Conservation (phyloP, 768 basidiomycete genomes). For the Russula earlei region DNA sequence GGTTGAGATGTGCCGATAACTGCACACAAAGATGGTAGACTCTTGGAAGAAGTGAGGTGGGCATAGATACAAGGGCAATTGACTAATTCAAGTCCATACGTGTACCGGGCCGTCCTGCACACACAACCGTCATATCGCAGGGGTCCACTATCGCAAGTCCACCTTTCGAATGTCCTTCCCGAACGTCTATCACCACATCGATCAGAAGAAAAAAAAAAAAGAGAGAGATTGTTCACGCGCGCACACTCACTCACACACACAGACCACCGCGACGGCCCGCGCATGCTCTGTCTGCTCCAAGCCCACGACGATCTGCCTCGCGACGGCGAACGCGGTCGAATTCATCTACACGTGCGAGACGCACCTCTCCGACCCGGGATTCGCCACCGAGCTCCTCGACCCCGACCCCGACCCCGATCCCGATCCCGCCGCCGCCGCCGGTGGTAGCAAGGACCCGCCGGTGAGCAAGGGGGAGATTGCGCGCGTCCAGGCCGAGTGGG, state of each 20-base stretch:
- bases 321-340: slow-evolving; percentile 73
- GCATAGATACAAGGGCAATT: too few relatives aligned
- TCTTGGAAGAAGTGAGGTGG: too few relatives aligned
- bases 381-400: slow-evolving; percentile 47
- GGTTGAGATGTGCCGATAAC: too few relatives aligned
- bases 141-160: background rate
- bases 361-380: slow-evolving; percentile 76
- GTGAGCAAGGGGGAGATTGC: slow-evolving; percentile 63
- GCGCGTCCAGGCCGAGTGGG: slow-evolving; percentile 73
- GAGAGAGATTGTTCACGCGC: too few relatives aligned
- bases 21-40: too few relatives aligned
- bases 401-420: slow-evolving; percentile 20
- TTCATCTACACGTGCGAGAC: slow-evolving; percentile 76
- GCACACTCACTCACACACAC: slow-evolving; percentile 2
- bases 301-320: slow-evolving; percentile 75
- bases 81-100: too few relatives aligned
- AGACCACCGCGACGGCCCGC: slow-evolving; percentile 73
- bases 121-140: too few relatives aligned
- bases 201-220: background rate
- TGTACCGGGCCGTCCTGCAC: too few relatives aligned
- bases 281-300: slow-evolving; percentile 73
- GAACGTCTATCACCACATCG: slow-evolving; percentile 67
- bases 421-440: too few relatives aligned
- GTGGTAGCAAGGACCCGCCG: slow-evolving; percentile 26
- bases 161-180: slow-evolving; percentile 49